Base-by-base conservation (phyloP, 768 basidiomycete species). In the Boletus vinaceobasis region DNA sequence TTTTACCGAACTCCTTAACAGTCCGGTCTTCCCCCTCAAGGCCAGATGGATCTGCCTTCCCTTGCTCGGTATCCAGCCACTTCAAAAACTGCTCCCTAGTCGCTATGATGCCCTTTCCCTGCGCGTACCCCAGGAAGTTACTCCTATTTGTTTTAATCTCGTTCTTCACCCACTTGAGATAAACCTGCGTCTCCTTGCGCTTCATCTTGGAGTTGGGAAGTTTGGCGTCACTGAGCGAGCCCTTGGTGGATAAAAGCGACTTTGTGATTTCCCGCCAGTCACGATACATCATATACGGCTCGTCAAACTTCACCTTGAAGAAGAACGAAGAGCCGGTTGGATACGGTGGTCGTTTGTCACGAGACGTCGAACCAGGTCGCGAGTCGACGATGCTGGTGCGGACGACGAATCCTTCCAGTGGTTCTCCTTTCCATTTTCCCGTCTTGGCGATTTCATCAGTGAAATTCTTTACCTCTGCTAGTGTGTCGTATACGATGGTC, bases 221-320 rank as follows among this genome's bases (percentile, higher is more conserved):
- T 39, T 72, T 72, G 6, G 65, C 69, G 1, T 71, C 64, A 15
- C 56, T 70, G 48, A 61, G 64, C 37, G 65, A 59, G 48, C 60
- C 64, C 39, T 76, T 71, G 42, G 73, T 59, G 7, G 73, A 63
- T 9, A 94, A 75, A n/a, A 96, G 75, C 11, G 69, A 71, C 68
- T 91, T 90, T 7, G 97, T 98, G 49, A 95, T 79, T 72, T 98
- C 96, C 52, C 96, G 81, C 93, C 94, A 98, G 67, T 95, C 91
- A 52, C 97, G 87, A 73, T 97, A 98, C 85, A 96, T 95, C 81
- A 98, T 86, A 69, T 99, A 99, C 3, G 96, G 96, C 66, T 98
- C 93, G 71, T 98, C 94, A 71, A 98, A 98, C 69, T 99, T 99
- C 75, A 98, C 80, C 68, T 99, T 99, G 85, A 97, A 98, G 80